Base-by-base conservation (phyloP, 495 filamentous ascomycete genomes). In the Talaromyces borbonicus region DNA sequence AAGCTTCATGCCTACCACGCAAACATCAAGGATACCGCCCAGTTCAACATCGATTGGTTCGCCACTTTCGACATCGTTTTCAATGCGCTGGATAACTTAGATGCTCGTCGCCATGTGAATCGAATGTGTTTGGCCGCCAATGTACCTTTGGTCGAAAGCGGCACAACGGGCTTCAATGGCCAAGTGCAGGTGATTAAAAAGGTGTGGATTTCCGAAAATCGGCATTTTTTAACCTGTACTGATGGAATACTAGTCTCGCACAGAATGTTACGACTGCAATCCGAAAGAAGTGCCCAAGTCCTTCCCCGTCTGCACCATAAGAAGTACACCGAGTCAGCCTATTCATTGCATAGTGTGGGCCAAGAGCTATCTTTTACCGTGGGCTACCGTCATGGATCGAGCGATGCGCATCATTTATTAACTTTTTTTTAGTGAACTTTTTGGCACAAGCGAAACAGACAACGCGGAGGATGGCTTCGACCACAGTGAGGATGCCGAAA, bases 271-370 rank as follows among this genome's bases (percentile, higher is more conserved):
- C 55, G 92, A 99, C 53, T 99, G 92, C 68, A 82, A 78, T 32
- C 72, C 80, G 0, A 97, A 97, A 58, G 84, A 87, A 49, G 77
- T 83, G 5, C 92, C 90, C 0, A 97, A 94, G 57, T 79, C 79
- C 2, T 97, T 88, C 58, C 87, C 92, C 4, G 86, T 99, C 16
- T 99, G 92, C 63, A 99, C 92, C 1, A 96, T 99, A 52, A 79
- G 92, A 57, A 95, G 86, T 56, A 97, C 86, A 1, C 92, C 92
- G 0, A 87, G 81, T 46, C 90, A 97, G 54, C 89, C 90, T 0
- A 96, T 99, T 20, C 92, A 99, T 61, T 97, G 92, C 67, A 99
- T 99, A 37, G 90, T 97, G n/a, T 99, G 92, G 92, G 90, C 77
- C 0, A 99, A 97, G 71, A 94, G 87, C 56, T 97, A 95, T 57